phyloP scores from a whole-genome alignment of 805 yeast genomes.

The Wickerhamiella kazuoi region DNA sequence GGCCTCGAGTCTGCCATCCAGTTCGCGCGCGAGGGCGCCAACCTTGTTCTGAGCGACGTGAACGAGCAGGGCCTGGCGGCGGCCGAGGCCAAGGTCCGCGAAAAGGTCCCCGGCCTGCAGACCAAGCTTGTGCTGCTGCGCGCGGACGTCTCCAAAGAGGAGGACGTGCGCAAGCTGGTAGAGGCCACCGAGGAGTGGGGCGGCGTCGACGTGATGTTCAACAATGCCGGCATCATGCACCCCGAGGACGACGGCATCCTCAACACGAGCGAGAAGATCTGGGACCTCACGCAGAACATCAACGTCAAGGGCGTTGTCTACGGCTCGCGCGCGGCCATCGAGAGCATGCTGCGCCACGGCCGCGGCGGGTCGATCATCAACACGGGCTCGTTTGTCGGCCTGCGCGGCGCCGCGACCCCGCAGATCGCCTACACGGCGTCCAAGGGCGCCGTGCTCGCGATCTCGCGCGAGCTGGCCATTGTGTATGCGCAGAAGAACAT shows the following conservation, averaged over 20 bases:
- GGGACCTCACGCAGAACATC: conserved; percentile 23
- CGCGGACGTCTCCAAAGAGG: conserved; percentile 21
- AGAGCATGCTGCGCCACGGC: conserved; percentile 16
- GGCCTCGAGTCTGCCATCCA: conserved; percentile 37
- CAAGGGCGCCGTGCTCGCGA: conserved; percentile 24
- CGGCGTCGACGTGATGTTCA: conserved; percentile 61
- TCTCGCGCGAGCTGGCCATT: conserved; percentile 30
- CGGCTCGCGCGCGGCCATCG: conserved; percentile 23
- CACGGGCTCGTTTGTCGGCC: conserved; percentile 24
- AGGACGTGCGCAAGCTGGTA: conserved; percentile 19
- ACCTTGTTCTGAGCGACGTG: conserved; percentile 74
- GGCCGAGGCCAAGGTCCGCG: conserved; percentile 48
- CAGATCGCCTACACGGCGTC: conserved; percentile 25
- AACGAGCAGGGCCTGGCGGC: conserved; percentile 27
- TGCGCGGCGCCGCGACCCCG: conserved; percentile 25
- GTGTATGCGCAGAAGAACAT: conserved; percentile 41
- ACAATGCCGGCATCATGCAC: conserved; percentile 67
- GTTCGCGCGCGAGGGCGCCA: conserved; percentile 77
- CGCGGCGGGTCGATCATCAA: conserved; percentile 22
- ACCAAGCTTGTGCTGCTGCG: conserved; percentile 37
- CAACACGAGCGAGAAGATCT: conserved; percentile 20
- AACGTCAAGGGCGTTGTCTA: conserved; percentile 24
- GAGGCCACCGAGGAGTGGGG: conserved; percentile 54
- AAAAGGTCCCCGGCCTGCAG: conserved; percentile 51
- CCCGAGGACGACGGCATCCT: conserved; percentile 19